Evolutionary conservation across 345 rosid genomes (phyloP).

Genomic region (Viola odorata): DNA sequence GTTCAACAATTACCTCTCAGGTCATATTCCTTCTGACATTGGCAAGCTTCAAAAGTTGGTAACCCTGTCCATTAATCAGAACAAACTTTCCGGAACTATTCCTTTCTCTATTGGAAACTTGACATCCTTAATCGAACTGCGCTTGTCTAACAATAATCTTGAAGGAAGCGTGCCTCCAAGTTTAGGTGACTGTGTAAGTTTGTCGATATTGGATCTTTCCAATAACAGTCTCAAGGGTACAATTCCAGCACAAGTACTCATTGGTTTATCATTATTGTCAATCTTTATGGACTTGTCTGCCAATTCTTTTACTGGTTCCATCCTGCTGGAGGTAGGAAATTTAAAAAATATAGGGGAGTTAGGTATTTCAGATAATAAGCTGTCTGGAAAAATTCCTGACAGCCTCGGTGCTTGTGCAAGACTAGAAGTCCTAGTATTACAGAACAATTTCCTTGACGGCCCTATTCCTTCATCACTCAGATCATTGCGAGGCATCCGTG

Average conservation of each 20-base stretch:
- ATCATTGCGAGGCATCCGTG: too few relatives aligned
- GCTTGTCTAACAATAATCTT: conserved; percentile 13
- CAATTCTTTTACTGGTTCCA: neutral
- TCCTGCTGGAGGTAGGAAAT: neutral
- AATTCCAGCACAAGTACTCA: neutral
- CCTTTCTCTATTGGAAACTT: conserved; percentile 28
- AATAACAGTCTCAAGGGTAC: neutral
- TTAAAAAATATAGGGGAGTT: neutral
- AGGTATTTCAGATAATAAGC: neutral
- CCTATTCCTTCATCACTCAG: neutral
- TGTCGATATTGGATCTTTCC: neutral
- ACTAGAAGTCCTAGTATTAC: neutral
- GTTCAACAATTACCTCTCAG: conserved; percentile 5
- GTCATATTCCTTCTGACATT: conserved; percentile 6
- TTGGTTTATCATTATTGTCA: neutral
- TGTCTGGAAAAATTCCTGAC: conserved; percentile 3
- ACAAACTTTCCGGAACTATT: conserved; percentile 15
- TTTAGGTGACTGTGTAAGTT: conserved; percentile 17
- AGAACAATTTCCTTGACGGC: neutral
- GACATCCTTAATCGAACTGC: conserved; percentile 5
- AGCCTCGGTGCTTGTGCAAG: neutral
- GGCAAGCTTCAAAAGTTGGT: conserved; percentile 17
- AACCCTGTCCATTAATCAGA: neutral
- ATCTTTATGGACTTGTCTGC: neutral
- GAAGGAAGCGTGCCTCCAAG: conserved; percentile 30